A percentile compares a stretch with the other conserved stretches of the same genome.
Conservation (phyloP, 2,329 filamentous ascomycete genomes). For the Penicillium sp. region DNA sequence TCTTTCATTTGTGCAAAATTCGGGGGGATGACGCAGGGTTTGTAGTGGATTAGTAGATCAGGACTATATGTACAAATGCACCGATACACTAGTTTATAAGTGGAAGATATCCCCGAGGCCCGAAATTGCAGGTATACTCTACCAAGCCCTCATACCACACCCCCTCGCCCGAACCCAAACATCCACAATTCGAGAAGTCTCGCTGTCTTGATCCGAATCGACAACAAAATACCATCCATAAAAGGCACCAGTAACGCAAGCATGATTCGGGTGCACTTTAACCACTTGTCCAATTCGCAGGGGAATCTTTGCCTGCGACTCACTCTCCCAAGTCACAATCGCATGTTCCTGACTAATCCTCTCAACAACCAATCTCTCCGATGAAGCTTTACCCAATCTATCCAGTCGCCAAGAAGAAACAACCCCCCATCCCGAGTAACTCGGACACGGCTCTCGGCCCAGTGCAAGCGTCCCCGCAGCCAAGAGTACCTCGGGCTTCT, state of each 20-base stretch:
- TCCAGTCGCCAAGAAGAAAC: constrained; percentile 57
- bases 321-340: constrained; percentile 60
- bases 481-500: constrained; percentile 63
- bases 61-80: neutral
- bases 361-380: constrained; percentile 64
- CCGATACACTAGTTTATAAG: neutral
- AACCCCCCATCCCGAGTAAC: constrained; percentile 70
- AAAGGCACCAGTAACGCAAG: constrained; percentile 70
- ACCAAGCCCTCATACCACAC: constrained; percentile 9
- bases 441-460: constrained; percentile 69
- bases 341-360: constrained; percentile 77
- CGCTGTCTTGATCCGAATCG: constrained; percentile 56
- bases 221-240: constrained; percentile 73
- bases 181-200: constrained; percentile 65
- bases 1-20: neutral
- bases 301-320: constrained; percentile 38
- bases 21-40: neutral
- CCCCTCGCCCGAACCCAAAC: constrained; percentile 60
- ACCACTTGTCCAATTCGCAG: constrained; percentile 65
- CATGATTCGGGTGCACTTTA: constrained; percentile 75
- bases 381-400: constrained; percentile 35
- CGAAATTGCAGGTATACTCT: neutral
- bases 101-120: neutral
- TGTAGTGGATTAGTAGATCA: neutral
- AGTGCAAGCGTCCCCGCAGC: constrained; percentile 68